Evolutionary conservation across 1,284 basidiomycete species (phyloP).

Genomic region (Sporisorium graminicola): DNA sequence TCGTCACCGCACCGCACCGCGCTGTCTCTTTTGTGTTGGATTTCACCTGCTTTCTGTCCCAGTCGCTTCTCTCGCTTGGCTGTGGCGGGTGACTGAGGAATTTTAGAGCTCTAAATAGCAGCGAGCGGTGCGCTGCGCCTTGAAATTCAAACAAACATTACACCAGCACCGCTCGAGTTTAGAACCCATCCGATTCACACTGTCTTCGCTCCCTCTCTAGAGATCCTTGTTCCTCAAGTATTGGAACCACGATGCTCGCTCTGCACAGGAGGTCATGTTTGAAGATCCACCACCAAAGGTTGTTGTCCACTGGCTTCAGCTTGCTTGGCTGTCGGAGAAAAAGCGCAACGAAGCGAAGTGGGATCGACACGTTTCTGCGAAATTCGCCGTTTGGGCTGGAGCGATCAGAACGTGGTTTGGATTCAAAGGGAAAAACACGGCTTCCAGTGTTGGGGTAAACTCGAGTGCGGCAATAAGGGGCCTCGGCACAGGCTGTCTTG

Average conservation of each 20-base stretch:
- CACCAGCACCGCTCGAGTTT: background rate
- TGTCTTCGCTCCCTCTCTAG: background rate
- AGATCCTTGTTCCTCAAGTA: too few species aligned
- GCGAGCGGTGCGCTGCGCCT: too few species aligned
- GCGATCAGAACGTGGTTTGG: background rate
- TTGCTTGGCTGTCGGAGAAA: background rate
- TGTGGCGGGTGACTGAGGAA: background rate
- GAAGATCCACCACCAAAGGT: background rate
- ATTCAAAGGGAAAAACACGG: background rate
- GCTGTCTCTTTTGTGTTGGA: background rate
- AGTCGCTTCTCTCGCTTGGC: background rate
- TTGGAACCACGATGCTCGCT: too few species aligned
- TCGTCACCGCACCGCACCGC: too few species aligned
- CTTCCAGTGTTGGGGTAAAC: conserved; percentile 9
- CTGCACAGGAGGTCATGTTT: background rate
- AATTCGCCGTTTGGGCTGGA: background rate
- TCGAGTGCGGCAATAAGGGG: background rate
- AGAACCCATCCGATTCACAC: background rate
- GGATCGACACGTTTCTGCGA: conserved; percentile 12
- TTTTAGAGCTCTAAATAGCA: background rate
- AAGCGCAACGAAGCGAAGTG: background rate
- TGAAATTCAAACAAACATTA: too few species aligned
- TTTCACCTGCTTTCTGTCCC: background rate
- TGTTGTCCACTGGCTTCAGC: background rate
- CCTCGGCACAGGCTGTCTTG: background rate